Base-by-base conservation (phyloP, 2,329 filamentous ascomycete genomes). In the Bertia moriformis region DNA sequence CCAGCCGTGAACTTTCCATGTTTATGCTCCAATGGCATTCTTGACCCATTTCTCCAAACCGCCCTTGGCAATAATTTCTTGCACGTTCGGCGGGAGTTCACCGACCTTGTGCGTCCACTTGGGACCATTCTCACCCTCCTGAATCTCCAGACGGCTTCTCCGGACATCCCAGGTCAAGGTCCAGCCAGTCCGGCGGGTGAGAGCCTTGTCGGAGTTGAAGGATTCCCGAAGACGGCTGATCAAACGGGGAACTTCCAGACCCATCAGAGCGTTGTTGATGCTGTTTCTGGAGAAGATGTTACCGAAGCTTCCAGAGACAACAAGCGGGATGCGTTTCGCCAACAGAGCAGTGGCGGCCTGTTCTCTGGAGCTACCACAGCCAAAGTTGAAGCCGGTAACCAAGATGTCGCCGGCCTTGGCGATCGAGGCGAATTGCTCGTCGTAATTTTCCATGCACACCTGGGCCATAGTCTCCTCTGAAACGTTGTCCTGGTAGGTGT, bases 371-470 rank as follows among this genome's bases (percentile, higher is more conserved):
- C 67, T 75, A 14, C 87, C 87, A 47, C 78, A 86, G 37, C 89
- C 89, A 52, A 95, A 94, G 64, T 93, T 93, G 65, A 78, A 91
- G 20, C 87, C 87, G 0, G 78, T 62, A 0, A 95, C 87, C 1
- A 95, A 71, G 40, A 95, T 84, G 50, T 96, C 88, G 38, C 75
- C 77, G 0, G 72, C 53, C 45, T 71, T 70, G 36, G 82, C 78
- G 24, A 78, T 65, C 1, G 60, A 56, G 7, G 67, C 57, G 54
- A 95, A 95, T 0, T 65, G 55, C 0, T 70, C 61, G 54, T 96
- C 89, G 61, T 94, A 96, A 67, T 96, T 96, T 55, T 82, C 72
- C 87, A 96, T 95, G 58, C 83, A 88, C 1, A 88, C 87, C 46
- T 83, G 66, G 0, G 86, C 85, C 89, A 96, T 95, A 41, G 75